Evolutionary conservation across 1,139 yeast genomes (phyloP).

Genomic region (Eremothecium coryli): DNA sequence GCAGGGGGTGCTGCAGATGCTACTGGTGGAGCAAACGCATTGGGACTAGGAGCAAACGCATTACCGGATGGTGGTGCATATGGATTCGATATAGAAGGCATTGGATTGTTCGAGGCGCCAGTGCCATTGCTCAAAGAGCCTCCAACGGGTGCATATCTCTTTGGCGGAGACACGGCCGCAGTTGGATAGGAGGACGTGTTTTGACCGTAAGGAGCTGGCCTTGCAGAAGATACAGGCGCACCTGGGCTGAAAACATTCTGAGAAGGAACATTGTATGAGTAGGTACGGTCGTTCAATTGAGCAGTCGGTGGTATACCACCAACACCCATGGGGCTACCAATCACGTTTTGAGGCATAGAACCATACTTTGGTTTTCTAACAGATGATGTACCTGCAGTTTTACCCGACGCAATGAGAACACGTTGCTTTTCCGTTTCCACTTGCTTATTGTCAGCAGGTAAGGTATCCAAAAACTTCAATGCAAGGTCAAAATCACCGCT

Average conservation of each 20-base stretch:
- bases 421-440: constrained; percentile 68
- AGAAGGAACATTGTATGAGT: constrained; percentile 18
- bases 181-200: constrained; percentile 18
- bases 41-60: constrained; percentile 11
- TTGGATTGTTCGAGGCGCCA: constrained; percentile 7
- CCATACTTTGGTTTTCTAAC: constrained; percentile 11
- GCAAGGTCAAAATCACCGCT: constrained; percentile 83
- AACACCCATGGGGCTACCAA: constrained; percentile 21
- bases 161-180: constrained; percentile 13
- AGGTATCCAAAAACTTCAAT: constrained; percentile 51
- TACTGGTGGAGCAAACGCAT: constrained; percentile 8
- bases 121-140: background rate
- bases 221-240: constrained; percentile 9
- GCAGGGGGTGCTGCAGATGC: constrained; percentile 13
- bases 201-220: constrained; percentile 16
- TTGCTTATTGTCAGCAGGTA: constrained; percentile 58
- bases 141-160: constrained; percentile 12
- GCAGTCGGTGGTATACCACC: constrained; percentile 20
- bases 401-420: constrained; percentile 52
- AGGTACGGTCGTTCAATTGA: constrained; percentile 22
- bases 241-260: constrained; percentile 15
- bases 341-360: constrained; percentile 6
- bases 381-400: constrained; percentile 10
- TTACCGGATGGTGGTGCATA: constrained; percentile 28
- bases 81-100: constrained; percentile 25